Evolutionary conservation across 2,329 filamentous ascomycete genomes (phyloP), one percentile per base, ranked within the genome.

Genomic region (Trichophyton mentagrophytes): DNA sequence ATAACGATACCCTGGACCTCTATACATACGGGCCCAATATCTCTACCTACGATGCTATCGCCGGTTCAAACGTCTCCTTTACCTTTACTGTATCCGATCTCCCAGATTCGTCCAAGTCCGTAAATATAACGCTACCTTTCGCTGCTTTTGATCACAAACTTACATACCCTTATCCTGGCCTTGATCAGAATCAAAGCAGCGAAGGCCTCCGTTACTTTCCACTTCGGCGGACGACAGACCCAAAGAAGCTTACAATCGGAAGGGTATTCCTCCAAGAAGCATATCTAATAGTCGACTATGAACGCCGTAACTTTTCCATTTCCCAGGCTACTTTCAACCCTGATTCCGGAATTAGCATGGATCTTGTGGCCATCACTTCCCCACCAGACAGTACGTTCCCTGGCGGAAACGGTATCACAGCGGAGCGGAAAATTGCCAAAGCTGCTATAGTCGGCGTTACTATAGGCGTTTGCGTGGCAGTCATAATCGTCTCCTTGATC

Each of bases 251-350:
- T 55, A 73, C 69, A 6, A 68, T 77, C 44, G 74, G 74, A n/a
- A 67, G 74, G 57, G 65, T 68, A 7, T 76, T 77, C 61, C 64
- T 77, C 15, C 74, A 77, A 65, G 74, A 77, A 66, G 70, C 72
- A 15, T 73, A 74, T 63, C 51, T 74, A 27, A 67, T 66, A 30
- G 72, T 73, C 9, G 71, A 75, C 61, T 74, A 73, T 61, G 71
- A 73, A 59, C 66, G 71, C 7, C 66, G 67, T 22, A 70, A 69
- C 40, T 75, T 74, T 59, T 71, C 71, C 1, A 61, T 74, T 17
- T 69, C 69, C 36, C 68, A 73, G 57, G 71, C 71, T 6, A 63
- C 65, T 25, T 71, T 71, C 59, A 66, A 66, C 8, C 51, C 64
- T n/a, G 66, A 68, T 51, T 64, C 61, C 27, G 60, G 51, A 15